Base-by-base conservation (phyloP, 2,329 filamentous ascomycete species). In the Fusarium globosum region DNA sequence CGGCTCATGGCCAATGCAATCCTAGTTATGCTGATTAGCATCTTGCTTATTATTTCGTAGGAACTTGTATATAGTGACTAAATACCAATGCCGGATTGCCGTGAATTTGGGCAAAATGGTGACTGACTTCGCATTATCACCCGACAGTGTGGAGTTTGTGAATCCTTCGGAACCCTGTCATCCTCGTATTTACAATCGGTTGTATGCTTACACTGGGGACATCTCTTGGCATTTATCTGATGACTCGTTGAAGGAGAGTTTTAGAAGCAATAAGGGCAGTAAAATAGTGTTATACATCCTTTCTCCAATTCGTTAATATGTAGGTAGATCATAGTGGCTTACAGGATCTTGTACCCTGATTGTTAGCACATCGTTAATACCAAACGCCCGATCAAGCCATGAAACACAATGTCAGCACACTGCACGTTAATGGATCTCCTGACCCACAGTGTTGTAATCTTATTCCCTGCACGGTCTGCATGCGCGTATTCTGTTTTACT, bases 111-210 rank as follows among this genome's bases (percentile, higher is more conserved):
- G 52, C 15, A 42, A 55, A 55, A 55, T 55, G 8, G 20, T 5
- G 9, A 55, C 23, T 8, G 15, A 2, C 20, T 23, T 55, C 15
- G 7, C 15, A n/a, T 39, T 28, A 28, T 20, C 20, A 36, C 26
- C 52, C 7, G 14, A 42, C 2, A 21, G 8, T 35, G 58, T 8
- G 58, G 58, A 61, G 57, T 8, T 2, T 14, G 9, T 16, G 36
- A 41, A 60, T 60, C 57, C 45, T 52, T 36, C 58, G 13, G 23
- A 21, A n/a, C 36, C 58, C 28, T 55, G 36, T 14, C 4, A 43
- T 28, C 10, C 28, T 43, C 30, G 38, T 42, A 61, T 55, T 35
- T 21, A 28, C 7, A 2, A 12, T 28, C 18, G 30, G n/a, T 7
- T 42, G 15, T 18, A 26, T 20, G 26, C 11, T 30, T 13, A 7